Percentiles rank a stretch among this genome's conserved stretches.
These are phyloP conservation scores for Kregervanrija delftensis DNA, from an alignment of 805 yeast genomes.

Conservation along the genomic window DNA sequence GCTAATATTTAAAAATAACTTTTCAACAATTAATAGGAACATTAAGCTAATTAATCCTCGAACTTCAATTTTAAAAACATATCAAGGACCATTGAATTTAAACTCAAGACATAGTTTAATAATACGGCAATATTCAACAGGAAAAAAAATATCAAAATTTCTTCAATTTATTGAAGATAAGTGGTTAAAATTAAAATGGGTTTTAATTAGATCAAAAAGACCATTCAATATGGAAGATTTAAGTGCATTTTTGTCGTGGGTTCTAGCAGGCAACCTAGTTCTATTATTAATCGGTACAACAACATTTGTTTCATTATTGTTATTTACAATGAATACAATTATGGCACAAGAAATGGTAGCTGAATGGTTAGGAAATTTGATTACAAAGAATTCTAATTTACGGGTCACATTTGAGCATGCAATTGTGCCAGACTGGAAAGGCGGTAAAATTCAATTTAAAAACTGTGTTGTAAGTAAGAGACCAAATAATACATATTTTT, in stretches of 20 bases:
- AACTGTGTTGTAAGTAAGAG: conserved; percentile 83
- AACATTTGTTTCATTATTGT: conserved; percentile 75
- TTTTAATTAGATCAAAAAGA: conserved; percentile 62
- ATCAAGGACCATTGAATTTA: too few relatives aligned
- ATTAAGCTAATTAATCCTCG: too few relatives aligned
- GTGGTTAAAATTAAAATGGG: conserved; percentile 51
- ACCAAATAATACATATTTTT: conserved; percentile 41
- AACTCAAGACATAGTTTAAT: too few relatives aligned
- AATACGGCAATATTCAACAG: neutral
- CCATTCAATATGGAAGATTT: conserved; percentile 93
- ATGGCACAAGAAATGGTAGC: conserved; percentile 89
- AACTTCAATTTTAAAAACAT: too few relatives aligned
- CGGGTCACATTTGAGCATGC: conserved; percentile 89
- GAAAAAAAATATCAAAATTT: conserved; percentile 1
- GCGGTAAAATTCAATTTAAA: conserved; percentile 75
- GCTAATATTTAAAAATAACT: too few relatives aligned
- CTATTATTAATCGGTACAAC: conserved; percentile 85
- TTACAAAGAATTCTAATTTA: conserved; percentile 77
- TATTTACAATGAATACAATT: conserved; percentile 74
- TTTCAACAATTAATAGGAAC: too few relatives aligned
- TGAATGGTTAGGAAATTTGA: conserved; percentile 66
- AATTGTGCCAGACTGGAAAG: conserved; percentile 89
- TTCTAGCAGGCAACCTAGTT: conserved; percentile 78
- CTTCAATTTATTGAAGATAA: conserved; percentile 1
- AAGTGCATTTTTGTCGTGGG: conserved; percentile 86